phyloP scores from a whole-genome alignment of 768 basidiomycete genomes.

The Gyrodon lividus region DNA sequence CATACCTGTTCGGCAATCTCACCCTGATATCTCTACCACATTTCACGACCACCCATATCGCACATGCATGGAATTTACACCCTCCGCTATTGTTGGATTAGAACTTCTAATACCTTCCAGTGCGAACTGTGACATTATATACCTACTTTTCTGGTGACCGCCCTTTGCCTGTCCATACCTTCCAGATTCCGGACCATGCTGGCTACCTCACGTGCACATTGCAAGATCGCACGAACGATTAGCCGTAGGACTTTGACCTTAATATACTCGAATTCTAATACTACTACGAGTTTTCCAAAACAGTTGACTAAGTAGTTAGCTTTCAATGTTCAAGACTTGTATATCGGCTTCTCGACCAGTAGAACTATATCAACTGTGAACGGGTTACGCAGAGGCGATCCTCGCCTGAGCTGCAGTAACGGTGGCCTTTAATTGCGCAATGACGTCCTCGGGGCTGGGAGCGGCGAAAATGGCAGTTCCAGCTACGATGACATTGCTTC shows the following conservation, averaged over 20 bases:
- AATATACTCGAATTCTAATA: conserved; percentile 30
- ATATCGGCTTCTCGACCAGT: not conserved
- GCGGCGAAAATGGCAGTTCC: conserved; percentile 94
- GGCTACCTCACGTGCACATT: conserved; percentile 13
- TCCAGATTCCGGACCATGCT: conserved; percentile 17
- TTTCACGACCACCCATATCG: conserved; percentile 28
- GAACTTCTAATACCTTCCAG: conserved; percentile 22
- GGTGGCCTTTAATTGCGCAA: conserved; percentile 63
- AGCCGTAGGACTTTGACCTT: conserved; percentile 20
- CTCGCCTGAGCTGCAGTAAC: conserved; percentile 68
- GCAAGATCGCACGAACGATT: conserved; percentile 8
- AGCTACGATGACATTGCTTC: conserved; percentile 97
- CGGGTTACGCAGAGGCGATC: conserved; percentile 18
- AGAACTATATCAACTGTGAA: not conserved
- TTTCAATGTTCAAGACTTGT: not conserved
- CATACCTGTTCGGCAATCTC: conserved; percentile 25
- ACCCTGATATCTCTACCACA: conserved; percentile 24
- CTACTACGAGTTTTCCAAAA: not conserved
- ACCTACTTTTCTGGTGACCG: conserved; percentile 28
- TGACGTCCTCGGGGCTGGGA: conserved; percentile 74
- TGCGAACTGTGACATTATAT: conserved; percentile 29
- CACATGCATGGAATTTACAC: conserved; percentile 28
- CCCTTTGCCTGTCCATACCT: conserved; percentile 26
- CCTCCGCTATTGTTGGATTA: conserved; percentile 31
- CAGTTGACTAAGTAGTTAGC: no score